Conservation (phyloP, 2,329 filamentous ascomycete species). For the Hirsutella thompsonii region DNA sequence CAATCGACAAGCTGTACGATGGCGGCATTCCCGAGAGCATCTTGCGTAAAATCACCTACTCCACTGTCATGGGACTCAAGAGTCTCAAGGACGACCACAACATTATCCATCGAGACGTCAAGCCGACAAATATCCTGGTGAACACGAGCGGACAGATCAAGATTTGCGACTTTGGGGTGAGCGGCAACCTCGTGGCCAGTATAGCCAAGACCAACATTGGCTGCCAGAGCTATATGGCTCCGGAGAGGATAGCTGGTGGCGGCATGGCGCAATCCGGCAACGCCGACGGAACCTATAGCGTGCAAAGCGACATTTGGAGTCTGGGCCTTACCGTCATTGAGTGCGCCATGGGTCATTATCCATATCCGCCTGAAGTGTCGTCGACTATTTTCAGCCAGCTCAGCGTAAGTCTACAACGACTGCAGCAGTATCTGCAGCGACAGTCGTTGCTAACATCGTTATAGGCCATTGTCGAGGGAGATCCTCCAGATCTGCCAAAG, state of each 20-base stretch:
- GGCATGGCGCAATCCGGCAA: constrained; percentile 58
- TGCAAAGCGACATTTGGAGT: constrained; percentile 97
- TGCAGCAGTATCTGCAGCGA: neutral
- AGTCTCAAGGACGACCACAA: constrained; percentile 94
- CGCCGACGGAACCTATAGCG: constrained; percentile 79
- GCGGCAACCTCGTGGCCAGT: constrained; percentile 89
- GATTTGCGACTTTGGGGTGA: constrained; percentile 97
- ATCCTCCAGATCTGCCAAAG: constrained; percentile 76
- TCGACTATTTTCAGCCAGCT: constrained; percentile 98
- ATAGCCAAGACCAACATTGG: constrained; percentile 99
- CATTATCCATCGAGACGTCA: constrained; percentile 97
- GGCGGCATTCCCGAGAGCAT: constrained; percentile 85
- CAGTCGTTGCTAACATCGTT: constrained; percentile 3
- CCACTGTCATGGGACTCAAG: constrained; percentile 84
- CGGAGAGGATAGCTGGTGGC: constrained; percentile 84
- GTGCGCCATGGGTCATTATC: constrained; percentile 87
- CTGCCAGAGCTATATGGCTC: constrained; percentile 98
- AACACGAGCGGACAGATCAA: constrained; percentile 89
- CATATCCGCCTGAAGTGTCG: constrained; percentile 93
- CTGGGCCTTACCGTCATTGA: constrained; percentile 90
- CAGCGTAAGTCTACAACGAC: constrained; percentile 52
- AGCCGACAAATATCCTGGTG: constrained; percentile 94
- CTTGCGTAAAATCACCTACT: constrained; percentile 78
- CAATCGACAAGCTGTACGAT: constrained; percentile 88
- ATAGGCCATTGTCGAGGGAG: constrained; percentile 93